Conservation (phyloP, 257 asterid species). For the Rubia yunnanensis region DNA sequence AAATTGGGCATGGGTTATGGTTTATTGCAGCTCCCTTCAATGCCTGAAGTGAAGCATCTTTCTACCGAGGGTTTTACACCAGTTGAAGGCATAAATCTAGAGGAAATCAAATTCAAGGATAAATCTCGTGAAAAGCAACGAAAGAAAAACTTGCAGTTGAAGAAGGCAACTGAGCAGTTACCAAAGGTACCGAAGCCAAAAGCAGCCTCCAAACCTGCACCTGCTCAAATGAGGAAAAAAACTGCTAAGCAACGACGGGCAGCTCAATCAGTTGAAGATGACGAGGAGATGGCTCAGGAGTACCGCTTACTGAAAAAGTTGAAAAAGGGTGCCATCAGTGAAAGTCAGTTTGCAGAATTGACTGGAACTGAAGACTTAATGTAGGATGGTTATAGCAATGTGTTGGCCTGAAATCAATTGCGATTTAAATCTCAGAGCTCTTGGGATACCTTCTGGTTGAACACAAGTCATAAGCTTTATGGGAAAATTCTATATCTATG, state of each 20-base stretch:
- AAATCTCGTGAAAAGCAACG: conserved; percentile 82
- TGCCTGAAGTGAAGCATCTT: conserved; percentile 82
- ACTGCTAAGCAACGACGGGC: conserved; percentile 90
- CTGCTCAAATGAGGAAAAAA: conserved; percentile 47
- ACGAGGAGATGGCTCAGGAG: conserved; percentile 65
- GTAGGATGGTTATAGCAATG: conserved; percentile 9
- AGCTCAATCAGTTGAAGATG: conserved; percentile 68
- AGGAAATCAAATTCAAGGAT: conserved; percentile 80
- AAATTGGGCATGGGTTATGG: conserved; percentile 93
- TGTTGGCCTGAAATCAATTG: background rate
- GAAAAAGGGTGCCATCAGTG: conserved; percentile 60
- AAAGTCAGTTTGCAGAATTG: conserved; percentile 61
- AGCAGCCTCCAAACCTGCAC: conserved; percentile 25
- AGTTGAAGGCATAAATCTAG: conserved; percentile 55
- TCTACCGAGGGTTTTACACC: conserved; percentile 69
- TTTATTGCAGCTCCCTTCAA: conserved; percentile 77
- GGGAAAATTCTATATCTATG: no score
- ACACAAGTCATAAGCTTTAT: background rate
- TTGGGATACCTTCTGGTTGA: background rate
- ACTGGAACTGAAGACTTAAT: conserved; percentile 79
- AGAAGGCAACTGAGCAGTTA: conserved; percentile 44
- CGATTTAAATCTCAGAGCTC: background rate
- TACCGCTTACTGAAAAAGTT: conserved; percentile 73
- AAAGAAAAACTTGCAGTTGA: conserved; percentile 59
- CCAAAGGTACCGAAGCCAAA: conserved; percentile 33